Conservation (phyloP, 73 alveolate species). For the Breviolum minutum region DNA sequence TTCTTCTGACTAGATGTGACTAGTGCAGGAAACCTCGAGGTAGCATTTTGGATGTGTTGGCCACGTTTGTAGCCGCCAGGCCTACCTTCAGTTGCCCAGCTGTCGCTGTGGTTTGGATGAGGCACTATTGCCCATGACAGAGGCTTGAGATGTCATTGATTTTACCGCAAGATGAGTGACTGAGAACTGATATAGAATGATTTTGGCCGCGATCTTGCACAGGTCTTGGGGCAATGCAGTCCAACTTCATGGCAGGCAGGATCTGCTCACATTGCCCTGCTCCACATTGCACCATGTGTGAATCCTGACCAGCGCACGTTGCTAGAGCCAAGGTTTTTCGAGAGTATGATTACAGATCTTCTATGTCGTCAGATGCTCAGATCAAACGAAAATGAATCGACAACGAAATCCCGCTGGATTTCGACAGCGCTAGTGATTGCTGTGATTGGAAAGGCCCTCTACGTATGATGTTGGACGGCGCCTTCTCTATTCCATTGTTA, state of each 20-base stretch:
- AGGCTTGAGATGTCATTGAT: background rate
- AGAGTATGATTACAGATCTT: conserved; percentile 78
- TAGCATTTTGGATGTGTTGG: background rate
- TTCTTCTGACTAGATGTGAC: background rate
- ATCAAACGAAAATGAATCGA: background rate
- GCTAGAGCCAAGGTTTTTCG: conserved; percentile 38
- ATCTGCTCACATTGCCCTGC: background rate
- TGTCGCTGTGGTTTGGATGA: conserved; percentile 84
- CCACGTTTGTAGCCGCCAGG: background rate
- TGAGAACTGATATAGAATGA: background rate
- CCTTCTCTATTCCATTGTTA: conserved; percentile 76
- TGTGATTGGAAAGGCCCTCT: conserved; percentile 52
- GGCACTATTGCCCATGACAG: conserved; percentile 75
- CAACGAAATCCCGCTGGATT: background rate
- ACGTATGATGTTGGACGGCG: conserved; percentile 70
- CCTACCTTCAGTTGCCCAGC: conserved; percentile 45
- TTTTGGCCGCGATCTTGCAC: background rate
- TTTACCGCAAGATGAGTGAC: background rate
- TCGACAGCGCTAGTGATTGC: background rate
- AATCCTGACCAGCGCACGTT: background rate
- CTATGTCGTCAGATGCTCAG: conserved; percentile 64
- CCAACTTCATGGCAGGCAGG: conserved; percentile 76
- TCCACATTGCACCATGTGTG: background rate
- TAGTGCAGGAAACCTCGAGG: background rate
- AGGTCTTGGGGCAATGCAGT: conserved; percentile 66